Evolutionary conservation across 192 early-diverging fungal species (phyloP).

Genomic region (Gigaspora rosea): DNA sequence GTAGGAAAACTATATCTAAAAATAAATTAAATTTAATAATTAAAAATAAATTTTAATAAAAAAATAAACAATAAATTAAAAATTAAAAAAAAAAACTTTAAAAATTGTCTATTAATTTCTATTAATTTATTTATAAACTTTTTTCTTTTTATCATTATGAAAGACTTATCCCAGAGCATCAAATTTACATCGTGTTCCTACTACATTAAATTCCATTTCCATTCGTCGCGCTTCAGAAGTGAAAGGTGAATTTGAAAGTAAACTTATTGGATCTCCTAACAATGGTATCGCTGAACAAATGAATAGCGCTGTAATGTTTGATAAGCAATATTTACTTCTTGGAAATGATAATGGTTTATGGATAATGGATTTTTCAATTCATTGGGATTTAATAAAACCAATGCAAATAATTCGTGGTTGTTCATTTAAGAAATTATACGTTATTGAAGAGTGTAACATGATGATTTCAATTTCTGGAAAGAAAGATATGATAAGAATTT

Average conservation of each 20-base stretch:
- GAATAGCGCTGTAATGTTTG: conserved; percentile 15
- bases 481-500: conserved; percentile 2
- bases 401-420: conserved; percentile 8
- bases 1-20: too few species aligned
- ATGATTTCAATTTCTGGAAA: conserved; percentile 27
- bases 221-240: neutral
- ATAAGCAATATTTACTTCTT: conserved; percentile 23
- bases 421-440: conserved; percentile 17
- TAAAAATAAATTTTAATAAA: too few species aligned
- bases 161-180: too few species aligned
- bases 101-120: too few species aligned
- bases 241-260: conserved; percentile 15
- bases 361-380: conserved; percentile 18
- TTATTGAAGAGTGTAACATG: conserved; percentile 3
- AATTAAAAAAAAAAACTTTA: too few species aligned
- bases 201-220: too few species aligned
- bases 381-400: conserved; percentile 24
- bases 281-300: neutral
- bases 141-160: too few species aligned
- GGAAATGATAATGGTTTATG: conserved; percentile 21
- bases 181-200: too few species aligned
- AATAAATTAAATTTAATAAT: too few species aligned
- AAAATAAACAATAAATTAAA: too few species aligned
- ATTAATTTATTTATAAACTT: too few species aligned
- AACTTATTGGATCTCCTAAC: conserved; percentile 23